phyloP scores from a whole-genome alignment of 2,329 filamentous ascomycete species.

The Emmonsiellopsis sp. region DNA sequence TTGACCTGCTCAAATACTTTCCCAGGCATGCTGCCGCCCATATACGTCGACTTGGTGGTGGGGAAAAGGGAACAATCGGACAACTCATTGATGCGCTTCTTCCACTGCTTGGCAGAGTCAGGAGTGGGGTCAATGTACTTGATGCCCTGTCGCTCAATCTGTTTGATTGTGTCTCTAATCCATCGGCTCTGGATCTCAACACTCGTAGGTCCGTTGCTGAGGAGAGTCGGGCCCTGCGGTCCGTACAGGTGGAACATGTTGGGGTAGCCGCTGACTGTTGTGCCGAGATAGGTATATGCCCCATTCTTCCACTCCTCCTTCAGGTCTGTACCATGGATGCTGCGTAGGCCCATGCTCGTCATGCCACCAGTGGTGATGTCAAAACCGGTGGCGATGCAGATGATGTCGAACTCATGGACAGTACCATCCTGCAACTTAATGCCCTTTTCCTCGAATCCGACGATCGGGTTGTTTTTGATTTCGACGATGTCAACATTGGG shows the following conservation, averaged over 20 bases:
- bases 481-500: slow-evolving; percentile 41
- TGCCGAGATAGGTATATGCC: slow-evolving; percentile 33
- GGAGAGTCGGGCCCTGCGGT: slow-evolving; percentile 46
- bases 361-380: slow-evolving; percentile 31
- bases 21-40: slow-evolving; percentile 48
- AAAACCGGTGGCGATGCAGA: slow-evolving; percentile 35
- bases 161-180: slow-evolving; percentile 44
- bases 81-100: slow-evolving; percentile 37
- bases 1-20: slow-evolving; percentile 47
- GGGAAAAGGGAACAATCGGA: slow-evolving; percentile 43
- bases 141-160: slow-evolving; percentile 39
- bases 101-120: slow-evolving; percentile 44
- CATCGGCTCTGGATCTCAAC: slow-evolving; percentile 49
- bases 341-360: slow-evolving; percentile 23
- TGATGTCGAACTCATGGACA: slow-evolving; percentile 28
- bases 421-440: slow-evolving; percentile 32
- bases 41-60: slow-evolving; percentile 43
- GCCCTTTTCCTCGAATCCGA: slow-evolving; percentile 29
- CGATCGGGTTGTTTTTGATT: slow-evolving; percentile 35
- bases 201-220: slow-evolving; percentile 22
- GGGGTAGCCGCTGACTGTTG: slow-evolving; percentile 33
- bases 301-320: slow-evolving; percentile 28
- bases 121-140: slow-evolving; percentile 44
- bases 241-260: slow-evolving; percentile 48
- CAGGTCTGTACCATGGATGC: slow-evolving; percentile 19